Base-by-base conservation (phyloP, 129 eudicot genomes). In the Glebionis coronaria region DNA sequence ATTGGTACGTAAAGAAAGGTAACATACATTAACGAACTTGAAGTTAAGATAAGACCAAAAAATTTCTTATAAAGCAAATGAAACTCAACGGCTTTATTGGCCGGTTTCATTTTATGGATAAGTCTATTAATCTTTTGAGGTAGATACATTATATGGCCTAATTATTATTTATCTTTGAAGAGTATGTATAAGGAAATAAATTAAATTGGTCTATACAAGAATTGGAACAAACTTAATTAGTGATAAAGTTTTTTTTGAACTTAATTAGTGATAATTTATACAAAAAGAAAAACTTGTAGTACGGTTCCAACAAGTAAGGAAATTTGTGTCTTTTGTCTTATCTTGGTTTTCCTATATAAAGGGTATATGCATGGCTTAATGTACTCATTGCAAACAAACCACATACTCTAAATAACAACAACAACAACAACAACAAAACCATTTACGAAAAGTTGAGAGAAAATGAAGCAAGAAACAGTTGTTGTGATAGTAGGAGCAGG, bases 401-500 rank as follows among this genome's bases (percentile, higher is more conserved):
- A 28, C 4, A 28, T 28, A n/a, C n/a, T n/a, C n/a, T n/a, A n/a
- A n/a, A n/a, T n/a, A n/a, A n/a, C n/a, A n/a, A n/a, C n/a, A n/a
- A n/a, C n/a, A n/a, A n/a, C n/a, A n/a, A n/a, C n/a, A n/a, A n/a
- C n/a, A n/a, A n/a, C n/a, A n/a, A n/a, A n/a, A n/a, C n/a, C n/a
- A n/a, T n/a, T n/a, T n/a, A n/a, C n/a, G n/a, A n/a, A n/a, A n/a
- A n/a, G n/a, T 28, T 1, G 11, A 6, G 1, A 46, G 14, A 61
- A 23, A 25, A 78, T 78, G 81, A 72, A 56, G 54, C 78, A 77
- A 50, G 78, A 79, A n/a, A 77, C 82, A 0, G 46, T 56, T 57
- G 88, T 80, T 14, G 56, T 85, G 18, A 80, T 85, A 2, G 78
- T 85, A 27, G 35, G 35, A 28, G 5, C 35, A 28, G 4, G 35